Percentiles rank a stretch among this genome's conserved stretches.
Evolutionary conservation across 208 protist genomes (phyloP).

Genomic region (Phytomonas francai): DNA sequence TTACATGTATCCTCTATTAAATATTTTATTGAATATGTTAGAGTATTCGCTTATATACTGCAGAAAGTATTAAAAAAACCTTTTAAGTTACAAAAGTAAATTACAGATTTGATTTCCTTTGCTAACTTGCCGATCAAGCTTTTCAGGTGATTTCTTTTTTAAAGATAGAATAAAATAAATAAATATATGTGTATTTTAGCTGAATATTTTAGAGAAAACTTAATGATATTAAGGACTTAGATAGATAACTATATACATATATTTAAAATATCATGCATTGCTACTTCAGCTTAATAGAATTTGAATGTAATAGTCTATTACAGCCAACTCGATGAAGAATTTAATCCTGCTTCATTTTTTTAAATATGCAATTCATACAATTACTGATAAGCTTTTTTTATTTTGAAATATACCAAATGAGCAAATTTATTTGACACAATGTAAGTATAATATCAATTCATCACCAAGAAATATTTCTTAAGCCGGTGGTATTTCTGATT

Average conservation of each 20-base stretch:
- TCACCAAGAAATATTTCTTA: background rate
- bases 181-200: too few species aligned
- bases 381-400: too few species aligned
- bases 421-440: background rate
- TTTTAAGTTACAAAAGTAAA: background rate
- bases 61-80: background rate
- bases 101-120: background rate
- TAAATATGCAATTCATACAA: too few species aligned
- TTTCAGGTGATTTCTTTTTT: too few species aligned
- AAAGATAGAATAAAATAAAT: too few species aligned
- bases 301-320: background rate
- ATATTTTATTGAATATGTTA: background rate
- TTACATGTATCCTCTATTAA: background rate
- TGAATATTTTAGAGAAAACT: too few species aligned
- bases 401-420: background rate
- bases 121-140: background rate
- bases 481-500: background rate
- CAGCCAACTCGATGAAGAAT: background rate
- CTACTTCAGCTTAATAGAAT: background rate
- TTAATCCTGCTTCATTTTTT: constrained; percentile 5
- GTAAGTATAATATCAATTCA: background rate
- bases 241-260: background rate
- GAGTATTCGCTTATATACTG: background rate
- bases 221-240: too few species aligned
- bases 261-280: background rate